Percentiles rank a stretch among this genome's conserved stretches.
Evolutionary conservation across 805 yeast species (phyloP).

Genomic region (Gaillardinia entomophila): DNA sequence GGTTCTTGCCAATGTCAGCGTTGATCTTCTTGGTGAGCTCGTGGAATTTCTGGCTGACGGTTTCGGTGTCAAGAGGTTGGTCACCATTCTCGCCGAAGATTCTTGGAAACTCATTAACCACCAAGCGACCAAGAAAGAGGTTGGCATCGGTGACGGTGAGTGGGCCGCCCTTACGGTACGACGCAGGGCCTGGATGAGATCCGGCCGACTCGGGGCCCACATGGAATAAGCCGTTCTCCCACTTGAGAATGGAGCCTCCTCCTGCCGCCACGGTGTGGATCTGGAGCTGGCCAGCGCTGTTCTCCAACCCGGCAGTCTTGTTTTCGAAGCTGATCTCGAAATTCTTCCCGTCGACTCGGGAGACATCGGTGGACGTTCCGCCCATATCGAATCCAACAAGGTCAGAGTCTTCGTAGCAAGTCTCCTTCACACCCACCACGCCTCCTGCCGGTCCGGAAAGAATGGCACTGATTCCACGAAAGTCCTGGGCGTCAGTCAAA

Average conservation of each 20-base stretch:
- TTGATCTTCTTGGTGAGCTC: constrained; percentile 6
- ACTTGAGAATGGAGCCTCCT: constrained; percentile 10
- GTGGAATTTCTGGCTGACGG: constrained; percentile 6
- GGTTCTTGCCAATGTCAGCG: not conserved
- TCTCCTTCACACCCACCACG: constrained; percentile 11
- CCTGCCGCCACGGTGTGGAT: constrained; percentile 16
- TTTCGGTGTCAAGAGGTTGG: constrained; percentile 9
- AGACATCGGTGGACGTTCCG: constrained; percentile 15
- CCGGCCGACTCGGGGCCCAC: constrained; percentile 15
- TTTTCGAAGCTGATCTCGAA: constrained; percentile 8
- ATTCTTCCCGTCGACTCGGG: constrained; percentile 9
- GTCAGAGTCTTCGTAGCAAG: constrained; percentile 5
- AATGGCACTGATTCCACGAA: constrained; percentile 13
- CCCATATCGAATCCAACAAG: constrained; percentile 15
- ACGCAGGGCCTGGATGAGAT: constrained; percentile 15
- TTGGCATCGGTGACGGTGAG: constrained; percentile 16
- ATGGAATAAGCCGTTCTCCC: constrained; percentile 8
- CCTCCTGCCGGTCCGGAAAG: constrained; percentile 17
- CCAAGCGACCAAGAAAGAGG: constrained; percentile 10
- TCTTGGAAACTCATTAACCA: constrained; percentile 12
- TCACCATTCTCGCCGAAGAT: constrained; percentile 11
- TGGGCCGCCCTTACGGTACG: constrained; percentile 15
- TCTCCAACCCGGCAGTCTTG: constrained; percentile 13
- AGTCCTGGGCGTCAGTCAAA: constrained; percentile 8
- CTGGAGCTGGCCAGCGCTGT: constrained; percentile 12